phyloP scores from a whole-genome alignment of 768 basidiomycete genomes.

The Daedaleopsis nitida region DNA sequence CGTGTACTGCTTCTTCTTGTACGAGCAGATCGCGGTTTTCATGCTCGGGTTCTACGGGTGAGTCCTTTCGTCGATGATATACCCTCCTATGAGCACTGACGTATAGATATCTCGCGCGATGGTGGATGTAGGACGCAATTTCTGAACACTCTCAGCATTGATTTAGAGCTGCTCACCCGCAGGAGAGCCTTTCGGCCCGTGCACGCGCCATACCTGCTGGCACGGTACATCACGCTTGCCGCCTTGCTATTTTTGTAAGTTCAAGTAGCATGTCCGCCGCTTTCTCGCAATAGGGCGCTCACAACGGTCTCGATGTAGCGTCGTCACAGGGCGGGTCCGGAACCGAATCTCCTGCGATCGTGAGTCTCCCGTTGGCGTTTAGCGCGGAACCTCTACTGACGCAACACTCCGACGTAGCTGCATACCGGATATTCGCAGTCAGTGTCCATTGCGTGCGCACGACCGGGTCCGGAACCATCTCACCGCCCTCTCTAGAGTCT shows the following conservation, averaged over 20 bases:
- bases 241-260: slow-evolving; percentile 13
- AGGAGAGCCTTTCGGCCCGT: slow-evolving; percentile 4
- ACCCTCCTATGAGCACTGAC: not conserved
- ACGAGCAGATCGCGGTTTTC: slow-evolving; percentile 12
- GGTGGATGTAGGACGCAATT: slow-evolving; percentile 4
- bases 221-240: slow-evolving; percentile 10
- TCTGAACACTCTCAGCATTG: slow-evolving; percentile 6
- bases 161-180: slow-evolving; percentile 11
- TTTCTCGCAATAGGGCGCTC: no score
- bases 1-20: slow-evolving; percentile 7
- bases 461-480: not conserved
- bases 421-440: slow-evolving; percentile 6
- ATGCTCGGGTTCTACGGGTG: slow-evolving; percentile 22
- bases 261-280: no score
- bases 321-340: not conserved
- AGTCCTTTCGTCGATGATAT: not conserved
- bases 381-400: not conserved
- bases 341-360: slow-evolving; percentile 5
- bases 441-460: not conserved
- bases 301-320: not conserved
- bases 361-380: not conserved
- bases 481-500: not conserved
- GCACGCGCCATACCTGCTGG: slow-evolving; percentile 13
- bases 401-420: not conserved
- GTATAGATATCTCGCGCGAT: not conserved